Conservation (phyloP, 2,329 filamentous ascomycete genomes). For the Talaromyces rugulosus region DNA sequence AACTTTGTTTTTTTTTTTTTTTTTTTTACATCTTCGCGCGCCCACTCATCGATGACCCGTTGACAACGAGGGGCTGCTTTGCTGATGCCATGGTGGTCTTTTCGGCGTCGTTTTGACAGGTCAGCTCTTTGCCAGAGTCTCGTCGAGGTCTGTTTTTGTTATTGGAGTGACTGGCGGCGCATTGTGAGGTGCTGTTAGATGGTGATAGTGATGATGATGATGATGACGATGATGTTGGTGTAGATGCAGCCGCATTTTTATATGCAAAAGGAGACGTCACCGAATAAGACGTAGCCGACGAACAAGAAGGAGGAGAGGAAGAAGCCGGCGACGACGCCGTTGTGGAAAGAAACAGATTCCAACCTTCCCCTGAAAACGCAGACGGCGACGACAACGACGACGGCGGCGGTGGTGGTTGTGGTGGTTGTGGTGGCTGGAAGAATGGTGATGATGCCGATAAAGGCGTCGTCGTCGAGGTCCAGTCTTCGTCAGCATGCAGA, state of each 20-base stretch:
- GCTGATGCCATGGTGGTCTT: not conserved
- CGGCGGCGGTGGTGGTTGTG: no score
- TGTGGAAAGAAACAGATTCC: not conserved
- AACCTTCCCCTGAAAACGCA: not conserved
- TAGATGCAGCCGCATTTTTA: not conserved
- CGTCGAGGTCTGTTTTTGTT: not conserved
- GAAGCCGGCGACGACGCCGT: not conserved
- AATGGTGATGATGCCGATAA: not conserved
- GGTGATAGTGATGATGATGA: not conserved
- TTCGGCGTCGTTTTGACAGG: not conserved
- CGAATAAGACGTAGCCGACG: not conserved
- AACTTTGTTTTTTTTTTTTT: not conserved
- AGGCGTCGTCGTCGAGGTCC: not conserved
- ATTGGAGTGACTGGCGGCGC: not conserved
- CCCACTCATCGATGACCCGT: constrained; percentile 21
- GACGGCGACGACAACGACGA: not conserved
- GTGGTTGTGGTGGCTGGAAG: not conserved
- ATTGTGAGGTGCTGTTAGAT: not conserved
- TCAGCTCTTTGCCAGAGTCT: not conserved
- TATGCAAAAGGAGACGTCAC: not conserved
- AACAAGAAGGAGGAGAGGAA: not conserved
- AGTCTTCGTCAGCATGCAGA: not conserved
- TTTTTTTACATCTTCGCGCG: not conserved
- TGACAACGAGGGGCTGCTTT: constrained; percentile 30
- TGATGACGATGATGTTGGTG: not conserved